Evolutionary conservation across 345 rosid species (phyloP), one percentile per base, ranked within the genome.

Genomic region (Corchorus olitorius): DNA sequence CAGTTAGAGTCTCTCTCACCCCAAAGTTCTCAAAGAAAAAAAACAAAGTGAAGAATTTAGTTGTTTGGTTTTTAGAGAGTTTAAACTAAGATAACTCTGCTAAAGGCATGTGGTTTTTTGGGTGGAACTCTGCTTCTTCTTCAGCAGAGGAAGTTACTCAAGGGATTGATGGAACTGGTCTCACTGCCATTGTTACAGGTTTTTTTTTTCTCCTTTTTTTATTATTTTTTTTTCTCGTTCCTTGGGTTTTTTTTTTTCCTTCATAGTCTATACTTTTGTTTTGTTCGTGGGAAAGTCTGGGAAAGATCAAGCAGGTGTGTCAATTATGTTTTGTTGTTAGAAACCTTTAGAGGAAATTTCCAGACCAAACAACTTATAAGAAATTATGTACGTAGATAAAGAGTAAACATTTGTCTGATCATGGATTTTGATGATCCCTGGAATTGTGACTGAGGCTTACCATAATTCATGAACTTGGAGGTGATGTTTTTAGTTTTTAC

Each of bases 151-250:
- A 85, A 68, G 84, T 86, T 55, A 86, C 91, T 13, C 75, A 63
- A n/a, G 87, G 83, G 70, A 60, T 88, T 56, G 86, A 88, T 76
- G 89, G 82, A 20, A 71, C 82, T 61, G 86, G 79, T 56, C 86
- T 85, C 74, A 86, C 89, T 60, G 86, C 91, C 75, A 74, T 86
- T 35, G 78, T 88, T 71, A 82, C 89, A 73, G 89, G 89, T 84
- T 17, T 43, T 17, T 43, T 55, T 50, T 46, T 39, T 2, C 1
- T 55, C 41, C 53, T 17, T 19, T 55, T 37, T 11, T 16, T 43
- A 4, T 20, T 60, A 15, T 33, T 27, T 46, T 0, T 49, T 16
- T 45, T 16, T 33, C 60, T 53, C 53, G 3, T 35, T 63, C 70
- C 66, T 53, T 27, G 27, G 35, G 12, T 75, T 61, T 63, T 41